Conservation (phyloP, 768 basidiomycete genomes). For the Xanthoconium purpureum region DNA sequence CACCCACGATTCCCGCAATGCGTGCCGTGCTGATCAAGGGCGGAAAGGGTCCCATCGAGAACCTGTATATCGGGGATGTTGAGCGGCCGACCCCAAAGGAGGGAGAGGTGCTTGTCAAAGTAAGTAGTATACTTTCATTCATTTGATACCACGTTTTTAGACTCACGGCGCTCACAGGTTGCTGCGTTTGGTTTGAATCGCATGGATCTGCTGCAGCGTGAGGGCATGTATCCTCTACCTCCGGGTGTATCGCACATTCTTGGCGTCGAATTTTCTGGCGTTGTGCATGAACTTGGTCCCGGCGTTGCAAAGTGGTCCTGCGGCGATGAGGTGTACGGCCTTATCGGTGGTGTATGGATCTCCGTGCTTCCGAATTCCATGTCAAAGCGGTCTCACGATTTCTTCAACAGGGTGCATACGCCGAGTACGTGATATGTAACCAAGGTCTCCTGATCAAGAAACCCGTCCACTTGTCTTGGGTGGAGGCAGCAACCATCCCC, state of each 20-base stretch:
- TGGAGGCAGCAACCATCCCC: constrained; percentile 81
- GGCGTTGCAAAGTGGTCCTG: constrained; percentile 52
- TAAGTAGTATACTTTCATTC: constrained; percentile 23
- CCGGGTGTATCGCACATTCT: constrained; percentile 71
- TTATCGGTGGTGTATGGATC: constrained; percentile 69
- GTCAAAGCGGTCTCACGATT: constrained; percentile 1
- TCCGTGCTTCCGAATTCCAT: not conserved
- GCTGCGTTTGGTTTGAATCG: constrained; percentile 87
- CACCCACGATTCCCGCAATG: constrained; percentile 44
- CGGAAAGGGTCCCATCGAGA: constrained; percentile 70
- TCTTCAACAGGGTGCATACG: constrained; percentile 74
- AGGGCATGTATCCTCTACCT: constrained; percentile 75
- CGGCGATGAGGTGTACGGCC: constrained; percentile 74
- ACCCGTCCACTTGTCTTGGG: constrained; percentile 72
- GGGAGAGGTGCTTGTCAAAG: constrained; percentile 80
- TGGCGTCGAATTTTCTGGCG: constrained; percentile 85
- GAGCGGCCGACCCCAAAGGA: constrained; percentile 55
- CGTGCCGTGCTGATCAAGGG: constrained; percentile 77
- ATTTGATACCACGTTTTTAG: not conserved
- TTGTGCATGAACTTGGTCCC: constrained; percentile 51
- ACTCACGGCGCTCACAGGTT: constrained; percentile 41
- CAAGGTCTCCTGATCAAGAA: constrained; percentile 71
- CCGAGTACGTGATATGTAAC: constrained; percentile 73
- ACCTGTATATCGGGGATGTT: constrained; percentile 72
- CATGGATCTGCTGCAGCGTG: constrained; percentile 75